Evolutionary conservation across 768 basidiomycete genomes (phyloP), one percentile per base, ranked within the genome.

Genomic region (Leccinum subtestaceum): DNA sequence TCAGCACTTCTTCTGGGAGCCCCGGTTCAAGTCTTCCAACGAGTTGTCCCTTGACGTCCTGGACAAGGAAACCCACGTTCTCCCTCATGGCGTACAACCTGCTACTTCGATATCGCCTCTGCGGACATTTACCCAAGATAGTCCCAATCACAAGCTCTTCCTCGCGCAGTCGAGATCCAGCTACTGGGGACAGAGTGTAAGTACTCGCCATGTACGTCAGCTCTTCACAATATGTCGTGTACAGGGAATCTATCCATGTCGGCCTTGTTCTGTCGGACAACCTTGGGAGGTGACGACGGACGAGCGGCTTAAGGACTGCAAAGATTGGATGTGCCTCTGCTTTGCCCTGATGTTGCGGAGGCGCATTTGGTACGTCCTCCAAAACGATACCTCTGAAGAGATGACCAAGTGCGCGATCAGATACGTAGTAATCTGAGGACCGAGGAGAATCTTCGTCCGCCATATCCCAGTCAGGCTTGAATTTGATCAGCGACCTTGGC

Each of bases 391-490:
- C 78, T 11, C 92, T 88, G 70, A 81, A 93, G 52, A 93, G 76
- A 43, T 81, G 71, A 6, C 92, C 92, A 9, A 94, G 80, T 0
- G 89, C 90, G 3, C 86, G 81, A 27, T 72, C 75, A 2, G 91
- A 93, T 50, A 78, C 75, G 65, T 93, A 93, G 73, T 88, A 89
- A 62, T 91, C 86, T 1, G 80, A 81, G 19, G 80, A 65, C 7
- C 81, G 79, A 21, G 82, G 82, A 6, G 74, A 70, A 50, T 79
- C 75, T 17, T 83, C 78, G 63, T 88, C 86, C 15, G 81, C 80
- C 21, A 79, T 80, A 59, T 89, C 83, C 91, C 91, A 93, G 68
- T 93, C 91, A 1, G 91, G 91, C 65, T 88, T 91, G 69, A 80
- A 84, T 17, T 78, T 78, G 48, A 90, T 88, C 15, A 89, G 74